Evolutionary conservation across 768 basidiomycete genomes (phyloP).

Genomic region (Leccinum olivaceopallidum): DNA sequence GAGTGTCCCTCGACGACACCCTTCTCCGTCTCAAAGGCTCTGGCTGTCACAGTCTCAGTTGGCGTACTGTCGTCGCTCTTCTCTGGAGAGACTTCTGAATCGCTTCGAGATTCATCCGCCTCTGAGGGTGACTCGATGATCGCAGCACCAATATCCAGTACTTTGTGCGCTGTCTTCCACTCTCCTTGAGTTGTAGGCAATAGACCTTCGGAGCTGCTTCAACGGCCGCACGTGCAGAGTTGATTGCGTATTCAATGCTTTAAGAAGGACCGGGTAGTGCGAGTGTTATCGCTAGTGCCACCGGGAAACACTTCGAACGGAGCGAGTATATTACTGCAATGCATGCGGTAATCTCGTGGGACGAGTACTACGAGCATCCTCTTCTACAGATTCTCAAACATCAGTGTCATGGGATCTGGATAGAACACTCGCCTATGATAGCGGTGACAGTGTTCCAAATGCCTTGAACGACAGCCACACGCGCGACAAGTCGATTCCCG

Average conservation of each 20-base stretch:
- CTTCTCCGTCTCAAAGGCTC: slow-evolving; percentile 19
- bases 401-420: neutral
- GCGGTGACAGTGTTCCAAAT: slow-evolving; percentile 72
- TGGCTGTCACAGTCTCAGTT: neutral
- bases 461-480: slow-evolving; percentile 68
- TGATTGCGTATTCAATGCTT: slow-evolving; percentile 66
- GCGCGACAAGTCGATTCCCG: slow-evolving; percentile 56
- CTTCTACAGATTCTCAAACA: slow-evolving; percentile 45
- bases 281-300: too few species aligned
- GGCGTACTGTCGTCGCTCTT: neutral
- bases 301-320: too few species aligned
- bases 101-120: too few species aligned
- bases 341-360: slow-evolving; percentile 58
- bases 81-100: too few species aligned
- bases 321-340: slow-evolving; percentile 51
- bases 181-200: slow-evolving; percentile 77
- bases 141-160: too few species aligned
- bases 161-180: slow-evolving; percentile 41
- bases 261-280: slow-evolving; percentile 52
- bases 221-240: slow-evolving; percentile 68
- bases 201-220: slow-evolving; percentile 70
- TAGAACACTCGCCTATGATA: slow-evolving; percentile 51
- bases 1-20: neutral
- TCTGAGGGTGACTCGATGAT: too few species aligned
- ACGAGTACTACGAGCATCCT: slow-evolving; percentile 58